Base-by-base conservation (phyloP, 129 eudicot genomes). In the Chrysanthemum seticuspe region DNA sequence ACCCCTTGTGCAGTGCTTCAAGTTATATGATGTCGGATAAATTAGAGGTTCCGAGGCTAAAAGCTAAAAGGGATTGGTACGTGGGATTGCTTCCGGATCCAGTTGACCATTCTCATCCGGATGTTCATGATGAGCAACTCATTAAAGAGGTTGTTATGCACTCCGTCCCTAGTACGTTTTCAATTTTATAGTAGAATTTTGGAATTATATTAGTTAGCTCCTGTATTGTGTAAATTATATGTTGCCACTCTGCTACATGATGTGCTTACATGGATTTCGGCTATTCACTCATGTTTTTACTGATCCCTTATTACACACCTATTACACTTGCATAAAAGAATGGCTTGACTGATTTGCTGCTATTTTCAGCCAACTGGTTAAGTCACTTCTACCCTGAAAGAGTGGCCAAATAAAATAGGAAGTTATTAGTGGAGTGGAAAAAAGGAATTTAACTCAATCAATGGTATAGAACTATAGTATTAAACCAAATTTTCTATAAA, bases 1-100 rank as follows among this genome's bases (percentile, higher is more conserved):
- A 57, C 72, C 19, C 70, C 69, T 75, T 27, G 31, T 79, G 65
- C 79, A 94, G 97, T 71, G 86, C 83, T 67, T 90, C 99, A 79
- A 97, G 99, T 54, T 94, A 90, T 80, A 71, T 90, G 86, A 94
- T 94, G 99, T 81, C 96, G 49, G 99, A 94, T 71, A 94, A 94
- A 80, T 77, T 94, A 57, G 97, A 72, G 85, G 86, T 94, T 63
- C 94, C 99, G 23, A 84, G 99, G 70, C 74, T 89, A 72, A 94
- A 81, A 88, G 96, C 89, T 23, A 23, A 80, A 78, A 94, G 78
- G 77, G 88, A 94, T 85, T 94, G 99, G 99, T 74, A 90, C 79
- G 93, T 87, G 45, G 97, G 96, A 50, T 80, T 94, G 83, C 76
- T 79, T 57, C 77, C 82, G 15, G 99, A 88, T 65, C 96, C 97